Conservation (phyloP, 345 rosid genomes). For the Gossypium bickii region DNA sequence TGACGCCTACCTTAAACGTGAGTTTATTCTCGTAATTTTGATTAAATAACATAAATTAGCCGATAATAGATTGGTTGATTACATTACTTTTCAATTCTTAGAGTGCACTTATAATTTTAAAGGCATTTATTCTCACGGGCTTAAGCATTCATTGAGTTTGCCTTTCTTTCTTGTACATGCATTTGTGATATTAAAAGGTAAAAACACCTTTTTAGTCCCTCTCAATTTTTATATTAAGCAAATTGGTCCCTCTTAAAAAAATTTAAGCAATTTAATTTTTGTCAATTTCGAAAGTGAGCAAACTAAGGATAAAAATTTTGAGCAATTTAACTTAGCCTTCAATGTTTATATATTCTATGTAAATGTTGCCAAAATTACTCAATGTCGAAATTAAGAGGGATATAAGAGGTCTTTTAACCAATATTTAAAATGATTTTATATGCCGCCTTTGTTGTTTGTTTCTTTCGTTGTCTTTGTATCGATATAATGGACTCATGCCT, state of each 20-base stretch:
- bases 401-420: no score
- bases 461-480: neutral
- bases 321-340: no score
- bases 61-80: neutral
- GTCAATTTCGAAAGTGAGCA: no score
- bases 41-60: neutral
- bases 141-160: neutral
- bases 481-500: neutral
- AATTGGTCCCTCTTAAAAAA: no score
- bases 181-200: neutral
- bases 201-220: no score
- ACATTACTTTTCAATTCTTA: no score
- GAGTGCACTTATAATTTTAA: neutral
- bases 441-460: neutral
- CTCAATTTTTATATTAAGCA: no score
- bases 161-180: neutral
- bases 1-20: constrained; percentile 86
- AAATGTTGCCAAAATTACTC: no score
- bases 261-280: no score
- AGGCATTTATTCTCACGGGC: neutral
- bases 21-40: constrained; percentile 24
- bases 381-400: no score
- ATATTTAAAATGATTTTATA: neutral
- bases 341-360: no score
- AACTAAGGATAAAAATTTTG: no score